Percentiles rank a stretch among this genome's conserved stretches.
Conservation (phyloP, 1,284 basidiomycete species). For the Inonotus hispidus region DNA sequence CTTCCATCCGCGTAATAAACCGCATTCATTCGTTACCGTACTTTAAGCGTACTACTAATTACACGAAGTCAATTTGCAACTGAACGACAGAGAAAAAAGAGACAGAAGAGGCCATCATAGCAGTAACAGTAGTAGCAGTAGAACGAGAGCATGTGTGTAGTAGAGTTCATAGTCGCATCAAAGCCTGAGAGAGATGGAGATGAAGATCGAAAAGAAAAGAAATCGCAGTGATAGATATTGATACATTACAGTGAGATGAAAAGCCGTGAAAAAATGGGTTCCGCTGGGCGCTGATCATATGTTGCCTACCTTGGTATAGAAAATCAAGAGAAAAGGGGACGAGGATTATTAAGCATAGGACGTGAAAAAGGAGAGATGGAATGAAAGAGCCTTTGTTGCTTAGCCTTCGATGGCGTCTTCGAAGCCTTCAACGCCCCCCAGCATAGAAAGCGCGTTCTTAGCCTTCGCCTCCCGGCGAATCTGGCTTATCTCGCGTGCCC, state of each 20-base stretch:
- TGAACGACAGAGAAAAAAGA: not conserved
- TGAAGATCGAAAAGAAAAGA: not conserved
- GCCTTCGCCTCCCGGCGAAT: slow-evolving; percentile 51
- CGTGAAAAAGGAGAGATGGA: not conserved
- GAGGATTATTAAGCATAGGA: not conserved
- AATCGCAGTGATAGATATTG: slow-evolving; percentile 5
- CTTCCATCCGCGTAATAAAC: too few relatives aligned
- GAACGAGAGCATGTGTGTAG: not conserved
- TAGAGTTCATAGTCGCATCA: not conserved
- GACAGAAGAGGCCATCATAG: not conserved
- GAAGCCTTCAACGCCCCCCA: slow-evolving; percentile 35
- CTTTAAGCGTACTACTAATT: not conserved
- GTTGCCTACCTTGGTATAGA: not conserved
- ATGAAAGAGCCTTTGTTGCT: not conserved
- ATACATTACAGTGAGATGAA: not conserved
- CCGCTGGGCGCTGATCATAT: not conserved
- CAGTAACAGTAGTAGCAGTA: not conserved
- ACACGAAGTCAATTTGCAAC: not conserved
- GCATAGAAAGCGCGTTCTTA: slow-evolving; percentile 22
- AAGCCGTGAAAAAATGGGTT: not conserved
- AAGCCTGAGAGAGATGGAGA: not conserved
- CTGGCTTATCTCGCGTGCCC: slow-evolving; percentile 55
- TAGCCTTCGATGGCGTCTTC: slow-evolving; percentile 52
- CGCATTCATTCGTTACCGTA: not conserved
- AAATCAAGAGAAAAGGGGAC: not conserved